Conservation (phyloP, 768 basidiomycete genomes). For the Phlebiopsis gigantea region DNA sequence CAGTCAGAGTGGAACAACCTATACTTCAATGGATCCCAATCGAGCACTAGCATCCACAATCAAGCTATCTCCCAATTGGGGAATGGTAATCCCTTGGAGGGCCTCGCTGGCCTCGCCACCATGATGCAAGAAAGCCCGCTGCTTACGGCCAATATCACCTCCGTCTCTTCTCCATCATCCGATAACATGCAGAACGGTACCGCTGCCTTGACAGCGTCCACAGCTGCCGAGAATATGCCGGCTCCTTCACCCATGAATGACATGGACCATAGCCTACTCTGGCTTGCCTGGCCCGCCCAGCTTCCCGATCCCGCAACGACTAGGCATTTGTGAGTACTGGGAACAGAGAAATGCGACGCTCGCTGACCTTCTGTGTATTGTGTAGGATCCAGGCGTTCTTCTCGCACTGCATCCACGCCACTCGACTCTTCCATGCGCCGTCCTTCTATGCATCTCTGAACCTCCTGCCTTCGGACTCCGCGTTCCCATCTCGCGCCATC, state of each 20-base stretch:
- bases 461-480: constrained; percentile 61
- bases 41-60: neutral
- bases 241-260: neutral
- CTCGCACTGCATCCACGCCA: constrained; percentile 66
- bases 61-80: neutral
- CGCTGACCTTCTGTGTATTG: too few species aligned
- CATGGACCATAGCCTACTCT: constrained; percentile 19
- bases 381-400: constrained; percentile 81
- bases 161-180: neutral
- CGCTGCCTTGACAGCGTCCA: neutral
- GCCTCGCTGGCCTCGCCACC: constrained; percentile 11
- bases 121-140: neutral
- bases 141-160: neutral
- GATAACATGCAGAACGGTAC: neutral
- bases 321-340: constrained; percentile 63
- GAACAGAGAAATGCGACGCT: too few species aligned
- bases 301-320: constrained; percentile 58
- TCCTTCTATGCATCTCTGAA: constrained; percentile 61
- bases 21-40: neutral
- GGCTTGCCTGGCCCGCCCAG: constrained; percentile 48
- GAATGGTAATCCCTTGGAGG: constrained; percentile 4
- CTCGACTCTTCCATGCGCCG: constrained; percentile 60
- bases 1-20: neutral
- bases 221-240: neutral
- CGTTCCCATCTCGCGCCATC: constrained; percentile 66